Conservation (phyloP, 139 green algal genomes). For the Chlamydomonas incerta region DNA sequence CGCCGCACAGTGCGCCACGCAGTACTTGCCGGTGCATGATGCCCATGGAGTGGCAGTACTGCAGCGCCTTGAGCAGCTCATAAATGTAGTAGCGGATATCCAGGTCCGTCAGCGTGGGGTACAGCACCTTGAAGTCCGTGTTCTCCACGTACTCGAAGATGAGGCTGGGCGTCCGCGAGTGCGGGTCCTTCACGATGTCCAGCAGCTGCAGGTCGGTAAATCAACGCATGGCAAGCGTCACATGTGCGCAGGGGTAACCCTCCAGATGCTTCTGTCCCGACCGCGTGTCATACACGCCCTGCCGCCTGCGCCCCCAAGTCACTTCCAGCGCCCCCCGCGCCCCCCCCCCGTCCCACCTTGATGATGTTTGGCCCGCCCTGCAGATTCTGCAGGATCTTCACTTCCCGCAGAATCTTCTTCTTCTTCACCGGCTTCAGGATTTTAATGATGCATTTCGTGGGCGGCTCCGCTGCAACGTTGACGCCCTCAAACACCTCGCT, state of each 20-base stretch:
- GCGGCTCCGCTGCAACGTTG: conserved; percentile 69
- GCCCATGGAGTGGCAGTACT: conserved; percentile 94
- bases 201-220: conserved; percentile 82
- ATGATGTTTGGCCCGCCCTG: conserved; percentile 98
- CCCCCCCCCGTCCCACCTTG: too few relatives aligned
- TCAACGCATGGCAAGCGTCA: too few relatives aligned
- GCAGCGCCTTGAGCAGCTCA: conserved; percentile 97
- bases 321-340: too few relatives aligned
- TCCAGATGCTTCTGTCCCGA: too few relatives aligned
- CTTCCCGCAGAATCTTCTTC: conserved; percentile 99
- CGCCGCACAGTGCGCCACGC: too few relatives aligned
- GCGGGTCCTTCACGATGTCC: conserved; percentile 94
- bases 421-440: conserved; percentile 99
- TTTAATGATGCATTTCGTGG: conserved; percentile 94
- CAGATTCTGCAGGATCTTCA: conserved; percentile 97
- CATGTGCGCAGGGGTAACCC: too few relatives aligned
- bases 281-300: too few relatives aligned
- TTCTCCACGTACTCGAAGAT: conserved; percentile 99
- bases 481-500: conserved; percentile 99
- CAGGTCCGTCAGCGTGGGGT: conserved; percentile 95
- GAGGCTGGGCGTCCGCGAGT: conserved; percentile 94
- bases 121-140: conserved; percentile 87
- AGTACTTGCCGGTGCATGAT: conserved; percentile 83
- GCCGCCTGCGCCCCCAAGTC: too few relatives aligned
- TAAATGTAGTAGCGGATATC: conserved; percentile 99